These are phyloP conservation scores for Mortierella sp. DNA, from an alignment of 371 early-diverging fungal genomes.

Conservation along the genomic window DNA sequence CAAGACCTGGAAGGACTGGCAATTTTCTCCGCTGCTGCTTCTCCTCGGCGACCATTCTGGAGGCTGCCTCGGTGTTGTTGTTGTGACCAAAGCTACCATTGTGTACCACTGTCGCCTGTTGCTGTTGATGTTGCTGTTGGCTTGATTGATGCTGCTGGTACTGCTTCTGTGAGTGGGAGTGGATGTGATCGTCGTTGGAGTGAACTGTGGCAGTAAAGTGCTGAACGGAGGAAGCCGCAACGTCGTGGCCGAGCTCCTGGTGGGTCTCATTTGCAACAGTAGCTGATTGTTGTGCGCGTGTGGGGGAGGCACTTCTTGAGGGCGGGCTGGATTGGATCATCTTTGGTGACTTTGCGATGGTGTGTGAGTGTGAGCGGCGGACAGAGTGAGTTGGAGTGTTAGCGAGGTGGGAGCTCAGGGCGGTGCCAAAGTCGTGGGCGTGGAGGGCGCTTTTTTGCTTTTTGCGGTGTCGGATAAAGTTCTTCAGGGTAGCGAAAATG, in stretches of 20 bases:
- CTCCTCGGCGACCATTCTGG: constrained; percentile 46
- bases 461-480: constrained; percentile 50
- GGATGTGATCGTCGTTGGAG: background rate
- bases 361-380: constrained; percentile 7
- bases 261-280: constrained; percentile 6
- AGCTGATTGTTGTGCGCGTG: background rate
- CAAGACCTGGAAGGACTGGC: constrained; percentile 67
- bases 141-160: background rate
- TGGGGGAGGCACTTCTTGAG: constrained; percentile 20
- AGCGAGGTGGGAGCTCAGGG: constrained; percentile 20
- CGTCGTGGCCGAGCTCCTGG: constrained; percentile 5
- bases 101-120: background rate
- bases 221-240: constrained; percentile 14
- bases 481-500: constrained; percentile 60
- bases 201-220: constrained; percentile 22
- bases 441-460: constrained; percentile 3
- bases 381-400: constrained; percentile 15
- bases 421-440: constrained; percentile 34
- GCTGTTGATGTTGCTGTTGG: constrained; percentile 4
- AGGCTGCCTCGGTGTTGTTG: constrained; percentile 46
- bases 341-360: background rate
- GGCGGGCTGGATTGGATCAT: constrained; percentile 8
- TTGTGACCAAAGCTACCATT: constrained; percentile 24
- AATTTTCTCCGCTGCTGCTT: constrained; percentile 58
- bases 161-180: background rate